Percentiles rank a stretch among this genome's conserved stretches.
Conservation (phyloP, 257 asterid genomes). For the Haberlea rhodopensis region DNA sequence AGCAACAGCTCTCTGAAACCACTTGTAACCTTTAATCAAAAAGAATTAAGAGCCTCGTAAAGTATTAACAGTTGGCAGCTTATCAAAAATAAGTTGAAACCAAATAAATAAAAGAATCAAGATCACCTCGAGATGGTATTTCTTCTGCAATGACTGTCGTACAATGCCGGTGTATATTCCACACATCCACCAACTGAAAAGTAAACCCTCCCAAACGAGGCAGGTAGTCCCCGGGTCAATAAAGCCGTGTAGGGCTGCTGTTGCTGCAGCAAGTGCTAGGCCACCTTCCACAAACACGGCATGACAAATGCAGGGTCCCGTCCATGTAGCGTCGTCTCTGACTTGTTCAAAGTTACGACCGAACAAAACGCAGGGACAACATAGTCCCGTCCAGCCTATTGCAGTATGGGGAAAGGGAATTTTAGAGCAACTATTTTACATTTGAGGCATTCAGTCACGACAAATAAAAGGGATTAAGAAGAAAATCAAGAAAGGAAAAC, state of each 20-base stretch:
- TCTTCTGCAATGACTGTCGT: conserved; percentile 85
- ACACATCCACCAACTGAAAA: conserved; percentile 99
- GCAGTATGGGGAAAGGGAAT: conserved; percentile 17
- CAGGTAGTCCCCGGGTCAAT: conserved; percentile 83
- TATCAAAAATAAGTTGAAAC: background rate
- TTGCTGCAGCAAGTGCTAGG: conserved; percentile 65
- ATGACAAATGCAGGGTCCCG: conserved; percentile 88
- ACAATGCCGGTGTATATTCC: conserved; percentile 90
- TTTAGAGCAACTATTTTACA: background rate
- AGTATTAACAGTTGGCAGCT: background rate
- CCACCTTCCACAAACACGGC: conserved; percentile 94
- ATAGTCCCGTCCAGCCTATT: conserved; percentile 86
- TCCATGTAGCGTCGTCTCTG: conserved; percentile 91
- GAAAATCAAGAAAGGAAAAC: background rate
- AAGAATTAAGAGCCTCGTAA: background rate
- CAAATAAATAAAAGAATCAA: conserved; percentile 14
- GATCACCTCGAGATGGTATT: conserved; percentile 95
- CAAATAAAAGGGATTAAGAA: conserved; percentile 6
- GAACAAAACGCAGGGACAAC: conserved; percentile 91
- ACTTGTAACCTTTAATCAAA: background rate
- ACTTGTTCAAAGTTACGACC: conserved; percentile 80
- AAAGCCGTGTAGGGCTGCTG: conserved; percentile 69
- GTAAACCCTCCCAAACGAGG: conserved; percentile 84
- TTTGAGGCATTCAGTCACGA: conserved; percentile 14
- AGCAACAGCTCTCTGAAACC: background rate